Conservation (phyloP, 1,139 yeast genomes). For the Blastobotrys ciferrii region DNA sequence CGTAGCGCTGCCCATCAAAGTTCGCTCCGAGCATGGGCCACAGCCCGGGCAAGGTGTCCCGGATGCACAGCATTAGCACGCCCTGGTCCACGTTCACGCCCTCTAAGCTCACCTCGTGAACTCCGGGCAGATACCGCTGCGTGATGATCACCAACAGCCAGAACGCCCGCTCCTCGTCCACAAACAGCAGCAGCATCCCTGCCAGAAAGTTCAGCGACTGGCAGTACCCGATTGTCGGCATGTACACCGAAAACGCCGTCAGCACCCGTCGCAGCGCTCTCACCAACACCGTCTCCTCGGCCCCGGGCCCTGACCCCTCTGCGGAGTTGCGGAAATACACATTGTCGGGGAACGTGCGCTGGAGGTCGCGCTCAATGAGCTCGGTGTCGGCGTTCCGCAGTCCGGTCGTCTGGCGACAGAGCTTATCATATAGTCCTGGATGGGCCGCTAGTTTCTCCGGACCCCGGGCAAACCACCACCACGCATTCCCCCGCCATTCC, state of each 20-base stretch:
- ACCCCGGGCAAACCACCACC: conserved; percentile 98
- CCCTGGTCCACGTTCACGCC: conserved; percentile 97
- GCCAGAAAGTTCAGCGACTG: conserved; percentile 91
- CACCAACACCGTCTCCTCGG: conserved; percentile 61
- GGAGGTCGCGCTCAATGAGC: conserved; percentile 87
- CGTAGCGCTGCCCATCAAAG: conserved; percentile 44
- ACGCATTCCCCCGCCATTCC: conserved; percentile 94
- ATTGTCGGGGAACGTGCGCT: conserved; percentile 94
- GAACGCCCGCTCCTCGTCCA: conserved; percentile 86
- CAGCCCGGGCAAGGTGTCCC: conserved; percentile 77
- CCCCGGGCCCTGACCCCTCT: conserved; percentile 1
- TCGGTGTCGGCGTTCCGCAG: conserved; percentile 71
- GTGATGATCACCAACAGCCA: conserved; percentile 96
- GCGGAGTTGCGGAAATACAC: conserved; percentile 49
- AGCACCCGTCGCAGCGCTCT: conserved; percentile 75
- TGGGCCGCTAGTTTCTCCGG: conserved; percentile 67
- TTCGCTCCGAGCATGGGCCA: conserved; percentile 57
- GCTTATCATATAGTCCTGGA: conserved; percentile 67
- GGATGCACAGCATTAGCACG: conserved; percentile 79
- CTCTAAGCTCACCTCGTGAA: conserved; percentile 84
- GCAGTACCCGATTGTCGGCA: conserved; percentile 92
- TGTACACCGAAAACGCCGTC: conserved; percentile 78
- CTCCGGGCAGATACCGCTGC: conserved; percentile 82
- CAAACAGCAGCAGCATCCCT: conserved; percentile 74
- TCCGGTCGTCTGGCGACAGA: conserved; percentile 55